phyloP scores from a whole-genome alignment of 225 moss, liverwort and hornwort species.

The Pseudoscleropodium purum region DNA sequence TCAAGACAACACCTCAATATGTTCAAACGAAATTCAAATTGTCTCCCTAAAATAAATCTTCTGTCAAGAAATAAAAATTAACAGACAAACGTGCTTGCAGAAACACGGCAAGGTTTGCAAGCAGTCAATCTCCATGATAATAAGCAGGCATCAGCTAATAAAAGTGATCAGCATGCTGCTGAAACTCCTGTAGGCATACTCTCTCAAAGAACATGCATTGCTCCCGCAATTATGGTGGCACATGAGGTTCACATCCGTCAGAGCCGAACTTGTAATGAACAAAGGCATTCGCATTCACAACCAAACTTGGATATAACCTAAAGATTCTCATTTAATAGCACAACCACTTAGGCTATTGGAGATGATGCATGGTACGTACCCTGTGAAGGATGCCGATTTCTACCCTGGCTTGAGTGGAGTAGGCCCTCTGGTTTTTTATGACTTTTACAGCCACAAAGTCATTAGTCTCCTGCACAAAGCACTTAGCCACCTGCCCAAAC shows the following conservation, averaged over 20 bases:
- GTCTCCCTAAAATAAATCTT: too few relatives aligned
- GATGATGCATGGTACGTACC: conserved; percentile 21
- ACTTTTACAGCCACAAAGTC: conserved; percentile 80
- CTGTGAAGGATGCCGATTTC: conserved; percentile 74
- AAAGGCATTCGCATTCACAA: neutral
- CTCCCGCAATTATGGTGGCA: neutral
- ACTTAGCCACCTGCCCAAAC: conserved; percentile 92
- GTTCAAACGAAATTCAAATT: neutral
- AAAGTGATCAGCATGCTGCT: neutral
- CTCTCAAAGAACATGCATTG: neutral
- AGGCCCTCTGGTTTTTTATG: conserved; percentile 82
- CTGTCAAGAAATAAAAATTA: neutral
- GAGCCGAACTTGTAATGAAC: neutral
- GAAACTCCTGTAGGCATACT: neutral
- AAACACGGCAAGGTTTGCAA: neutral
- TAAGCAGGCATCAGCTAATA: neutral
- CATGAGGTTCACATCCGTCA: neutral
- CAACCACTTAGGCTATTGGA: neutral
- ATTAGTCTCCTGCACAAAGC: conserved; percentile 55
- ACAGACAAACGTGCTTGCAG: neutral
- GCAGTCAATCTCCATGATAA: neutral
- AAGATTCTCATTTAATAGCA: neutral
- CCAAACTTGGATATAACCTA: neutral
- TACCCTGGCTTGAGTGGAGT: conserved; percentile 70
- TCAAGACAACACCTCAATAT: neutral